Evolutionary conservation across 352 stramenopile species (phyloP).

Genomic region (Phytophthora citricola): DNA sequence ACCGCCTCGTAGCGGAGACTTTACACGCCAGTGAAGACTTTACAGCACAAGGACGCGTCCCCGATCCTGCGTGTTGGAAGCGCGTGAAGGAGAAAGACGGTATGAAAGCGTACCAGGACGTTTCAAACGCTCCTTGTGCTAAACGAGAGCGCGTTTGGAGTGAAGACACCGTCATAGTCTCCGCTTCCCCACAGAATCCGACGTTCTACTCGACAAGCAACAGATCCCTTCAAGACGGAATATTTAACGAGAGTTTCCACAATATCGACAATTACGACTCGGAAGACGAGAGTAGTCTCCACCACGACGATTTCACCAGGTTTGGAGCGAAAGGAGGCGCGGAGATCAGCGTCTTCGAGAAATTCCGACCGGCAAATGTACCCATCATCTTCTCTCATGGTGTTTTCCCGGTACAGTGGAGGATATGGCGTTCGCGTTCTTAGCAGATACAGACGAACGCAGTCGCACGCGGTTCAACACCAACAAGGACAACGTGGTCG

Average conservation of each 20-base stretch:
- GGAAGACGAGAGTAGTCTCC: slow-evolving; percentile 18
- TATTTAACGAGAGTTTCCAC: slow-evolving; percentile 7
- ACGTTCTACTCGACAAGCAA: slow-evolving; percentile 31
- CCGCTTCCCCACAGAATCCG: slow-evolving; percentile 30
- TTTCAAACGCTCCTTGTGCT: slow-evolving; percentile 9
- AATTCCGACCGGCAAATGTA: slow-evolving; percentile 39
- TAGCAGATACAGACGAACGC: slow-evolving; percentile 43
- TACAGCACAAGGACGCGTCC: slow-evolving; percentile 37
- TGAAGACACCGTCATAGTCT: slow-evolving; percentile 44
- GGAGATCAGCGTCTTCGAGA: slow-evolving; percentile 40
- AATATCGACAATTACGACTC: slow-evolving; percentile 35
- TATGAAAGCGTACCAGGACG: slow-evolving; percentile 56
- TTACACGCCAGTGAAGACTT: slow-evolving; percentile 59
- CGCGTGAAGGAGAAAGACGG: slow-evolving; percentile 53
- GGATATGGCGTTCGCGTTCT: slow-evolving; percentile 47
- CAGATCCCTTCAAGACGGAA: slow-evolving; percentile 20
- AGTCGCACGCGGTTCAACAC: slow-evolving; percentile 27
- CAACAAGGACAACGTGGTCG: slow-evolving; percentile 25
- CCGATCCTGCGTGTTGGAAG: slow-evolving; percentile 53
- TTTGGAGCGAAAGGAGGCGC: slow-evolving; percentile 33
- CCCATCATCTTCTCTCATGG: slow-evolving; percentile 39
- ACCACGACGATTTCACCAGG: slow-evolving; percentile 38
- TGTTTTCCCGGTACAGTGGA: slow-evolving; percentile 47
- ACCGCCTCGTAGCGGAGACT: slow-evolving; percentile 61
- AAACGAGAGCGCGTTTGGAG: slow-evolving; percentile 41